Evolutionary conservation across 2,329 filamentous ascomycete genomes (phyloP), one percentile per base, ranked within the genome.

Genomic region (Xylaria sp.): DNA sequence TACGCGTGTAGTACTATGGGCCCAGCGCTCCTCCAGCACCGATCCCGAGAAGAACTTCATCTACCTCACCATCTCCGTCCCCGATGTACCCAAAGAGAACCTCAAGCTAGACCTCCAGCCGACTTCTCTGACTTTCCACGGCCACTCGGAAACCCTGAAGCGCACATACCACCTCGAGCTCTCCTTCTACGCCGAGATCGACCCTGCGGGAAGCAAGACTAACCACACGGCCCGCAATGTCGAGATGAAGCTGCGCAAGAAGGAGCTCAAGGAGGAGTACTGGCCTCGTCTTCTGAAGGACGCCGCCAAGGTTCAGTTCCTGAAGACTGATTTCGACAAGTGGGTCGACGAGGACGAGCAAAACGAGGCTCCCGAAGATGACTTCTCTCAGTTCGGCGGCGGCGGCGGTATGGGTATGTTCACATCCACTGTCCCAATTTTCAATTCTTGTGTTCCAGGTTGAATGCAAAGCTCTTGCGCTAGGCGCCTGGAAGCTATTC

Each of bases 311-410:
- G 85, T 93, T 65, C 96, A 98, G 85, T 99, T 94, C 89, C 84
- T 99, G 79, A 97, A 97, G 91, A 98, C 96, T 74, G 92, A 99
- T 85, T 99, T 99, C 78, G 94, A 98, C 86, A 98, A 97, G 92
- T 98, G 94, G 94, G 93, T 97, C 78, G 94, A 98, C 76, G 94
- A 98, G 89, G 94, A 99, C 80, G 96, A 99, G 89, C 96, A 99
- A 86, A 92, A 98, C 79, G 94, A 94, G 83, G 91, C 89, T 70
- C 86, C 89, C 58, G 94, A 97, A 74, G 94, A 97, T 66, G 94
- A 97, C 82, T 83, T 90, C 76, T 88, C 87, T 73, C 86, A 90
- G 80, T 90, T 89, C 75, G 89, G 87, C 68, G 89, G 89, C 68
- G 89, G 89, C 73, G 28, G 28, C 28, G 28, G 28, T 6, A 92